Conservation (phyloP, 75 land plant genomes). For the Ceratopteris richardii region DNA sequence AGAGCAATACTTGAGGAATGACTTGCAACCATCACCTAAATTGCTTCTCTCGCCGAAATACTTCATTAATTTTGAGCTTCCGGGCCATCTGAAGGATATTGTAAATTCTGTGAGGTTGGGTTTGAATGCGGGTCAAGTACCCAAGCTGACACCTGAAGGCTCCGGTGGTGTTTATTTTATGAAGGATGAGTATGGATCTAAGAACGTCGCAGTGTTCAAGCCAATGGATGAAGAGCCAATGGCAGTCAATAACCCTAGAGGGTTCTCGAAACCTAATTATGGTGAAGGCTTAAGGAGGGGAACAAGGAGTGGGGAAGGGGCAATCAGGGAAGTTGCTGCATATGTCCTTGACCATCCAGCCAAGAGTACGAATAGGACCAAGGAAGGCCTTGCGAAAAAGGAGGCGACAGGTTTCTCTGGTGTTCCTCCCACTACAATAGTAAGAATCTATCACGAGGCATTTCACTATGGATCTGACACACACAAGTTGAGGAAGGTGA, state of each 20-base stretch:
- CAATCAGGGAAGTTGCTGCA: conserved; percentile 87
- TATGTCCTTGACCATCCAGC: conserved; percentile 77
- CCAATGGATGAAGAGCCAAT: conserved; percentile 95
- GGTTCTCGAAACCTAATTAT: conserved; percentile 35
- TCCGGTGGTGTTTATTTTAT: conserved; percentile 91
- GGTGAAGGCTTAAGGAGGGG: conserved; percentile 93
- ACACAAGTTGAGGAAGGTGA: background rate
- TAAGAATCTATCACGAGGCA: conserved; percentile 10
- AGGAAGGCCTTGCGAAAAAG: background rate
- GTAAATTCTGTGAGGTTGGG: conserved; percentile 41
- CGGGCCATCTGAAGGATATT: conserved; percentile 30
- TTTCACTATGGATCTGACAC: background rate
- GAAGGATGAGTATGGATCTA: conserved; percentile 48
- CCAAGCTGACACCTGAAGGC: conserved; percentile 70
- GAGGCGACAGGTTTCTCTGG: conserved; percentile 18
- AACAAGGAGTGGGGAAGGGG: conserved; percentile 86
- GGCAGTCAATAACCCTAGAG: conserved; percentile 85
- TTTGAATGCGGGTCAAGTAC: conserved; percentile 46
- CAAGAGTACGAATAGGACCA: conserved; percentile 23
- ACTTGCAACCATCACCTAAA: background rate
- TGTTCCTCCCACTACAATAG: conserved; percentile 25
- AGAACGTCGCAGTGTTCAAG: conserved; percentile 73
- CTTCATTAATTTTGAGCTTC: conserved; percentile 18
- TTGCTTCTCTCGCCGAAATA: background rate
- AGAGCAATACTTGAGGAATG: too few relatives aligned